Percentiles rank a stretch among this genome's conserved stretches.
phyloP scores from a whole-genome alignment of 2,329 filamentous ascomycete genomes.

The Alternaria consortialis region DNA sequence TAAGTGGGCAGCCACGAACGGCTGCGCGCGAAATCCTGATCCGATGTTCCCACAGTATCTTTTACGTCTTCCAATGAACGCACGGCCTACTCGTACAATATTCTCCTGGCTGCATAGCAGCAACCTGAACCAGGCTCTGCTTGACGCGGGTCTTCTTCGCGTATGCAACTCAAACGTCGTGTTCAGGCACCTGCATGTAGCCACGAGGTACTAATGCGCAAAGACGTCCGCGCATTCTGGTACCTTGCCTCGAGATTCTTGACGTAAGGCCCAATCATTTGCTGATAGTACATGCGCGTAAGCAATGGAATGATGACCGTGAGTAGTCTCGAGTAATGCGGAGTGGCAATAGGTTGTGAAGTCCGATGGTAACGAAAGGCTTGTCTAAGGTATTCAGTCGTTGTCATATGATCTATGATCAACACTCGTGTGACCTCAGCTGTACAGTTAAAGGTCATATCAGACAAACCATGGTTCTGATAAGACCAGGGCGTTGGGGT shows the following conservation, averaged over 20 bases:
- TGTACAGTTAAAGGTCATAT: conserved; percentile 1
- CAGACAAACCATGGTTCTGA: background rate
- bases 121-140: background rate
- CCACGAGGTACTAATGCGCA: background rate
- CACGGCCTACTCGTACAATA: background rate
- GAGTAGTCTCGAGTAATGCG: background rate
- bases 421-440: background rate
- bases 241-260: background rate
- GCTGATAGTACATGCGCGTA: background rate
- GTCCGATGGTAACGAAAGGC: conserved; percentile 5
- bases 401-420: conserved; percentile 4
- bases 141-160: background rate
- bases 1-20: background rate
- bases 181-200: background rate
- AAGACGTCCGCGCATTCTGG: background rate
- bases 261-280: background rate
- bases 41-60: background rate
- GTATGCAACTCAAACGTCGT: background rate
- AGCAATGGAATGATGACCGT: conserved; percentile 1
- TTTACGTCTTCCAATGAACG: background rate
- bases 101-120: background rate
- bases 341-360: conserved; percentile 6
- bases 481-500: background rate
- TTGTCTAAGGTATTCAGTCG: background rate
- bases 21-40: background rate